Base-by-base conservation (phyloP, 352 stramenopile genomes). In the Phytopythium montanum region DNA sequence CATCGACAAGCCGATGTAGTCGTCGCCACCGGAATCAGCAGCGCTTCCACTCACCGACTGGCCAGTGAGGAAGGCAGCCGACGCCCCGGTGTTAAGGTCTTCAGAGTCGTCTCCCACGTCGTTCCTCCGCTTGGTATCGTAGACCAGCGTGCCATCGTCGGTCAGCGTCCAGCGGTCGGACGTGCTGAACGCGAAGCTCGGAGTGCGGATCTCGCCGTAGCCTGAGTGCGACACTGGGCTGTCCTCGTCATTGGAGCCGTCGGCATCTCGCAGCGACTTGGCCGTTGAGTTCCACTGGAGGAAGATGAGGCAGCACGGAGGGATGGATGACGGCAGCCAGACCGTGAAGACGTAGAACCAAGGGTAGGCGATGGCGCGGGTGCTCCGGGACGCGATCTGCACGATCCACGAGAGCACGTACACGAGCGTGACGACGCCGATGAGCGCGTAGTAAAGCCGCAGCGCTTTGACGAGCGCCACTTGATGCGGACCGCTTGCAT, bases 321-420 rank as follows among this genome's bases (percentile, higher is more conserved):
- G 86, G 59, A 95, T 95, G 25, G 83, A 92, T 42, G 77, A 87
- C 13, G 86, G 86, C 3, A 95, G 66, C 86, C 86, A 95, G 3
- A 95, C 85, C 2, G 83, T 92, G 59, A 92, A 94, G 65, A 95
- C 85, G 73, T 95, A 95, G 63, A 81, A 95, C 85, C 82, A 92
- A n/a, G 85, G 85, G 65, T 94, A 94, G 29, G 83, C 77, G 18
- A 96, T 86, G 3, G 76, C 78, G 5, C 61, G 63, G 12, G 76
- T 71, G 16, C 66, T 75, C 1, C 82, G 77, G 21, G 80, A 90
- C 61, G 87, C 73, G 59, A 96, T 80, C 61, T 96, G 85, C 12
- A 94, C 73, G 21, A 92, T 66, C 79, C 83, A 96, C 12, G 87
- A 92, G 2, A 96, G 62, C 26, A 96, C 63, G 49, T 94, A 96